A percentile compares a stretch with the other conserved stretches of the same genome.
Conservation (phyloP, 1,284 basidiomycete genomes). For the Marasmius sp. region DNA sequence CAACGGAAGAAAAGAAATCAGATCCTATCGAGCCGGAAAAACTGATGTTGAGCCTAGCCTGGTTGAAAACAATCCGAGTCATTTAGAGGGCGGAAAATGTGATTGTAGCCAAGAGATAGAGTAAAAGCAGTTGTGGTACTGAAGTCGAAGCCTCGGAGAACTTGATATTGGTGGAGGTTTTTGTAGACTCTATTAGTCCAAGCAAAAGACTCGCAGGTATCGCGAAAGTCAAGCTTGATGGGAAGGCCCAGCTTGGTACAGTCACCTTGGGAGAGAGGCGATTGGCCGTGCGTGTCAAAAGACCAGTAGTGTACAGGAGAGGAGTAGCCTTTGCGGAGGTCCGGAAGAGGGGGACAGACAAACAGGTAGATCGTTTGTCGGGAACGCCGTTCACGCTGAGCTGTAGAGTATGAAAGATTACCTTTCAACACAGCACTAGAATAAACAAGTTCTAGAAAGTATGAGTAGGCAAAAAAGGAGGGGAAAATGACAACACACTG, state of each 20-base stretch:
- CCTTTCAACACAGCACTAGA: neutral
- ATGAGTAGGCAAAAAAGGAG: neutral
- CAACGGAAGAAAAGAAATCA: too few species aligned
- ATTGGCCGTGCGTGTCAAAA: neutral
- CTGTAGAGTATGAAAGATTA: neutral
- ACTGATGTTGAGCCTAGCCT: too few species aligned
- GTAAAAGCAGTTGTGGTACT: neutral
- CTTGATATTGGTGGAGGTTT: neutral
- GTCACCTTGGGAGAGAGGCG: neutral
- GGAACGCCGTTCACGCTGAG: neutral
- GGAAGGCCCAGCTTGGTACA: neutral
- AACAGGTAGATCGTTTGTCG: neutral
- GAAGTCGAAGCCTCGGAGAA: neutral
- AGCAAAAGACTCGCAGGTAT: neutral
- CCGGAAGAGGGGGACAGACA: neutral
- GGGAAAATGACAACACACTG: neutral
- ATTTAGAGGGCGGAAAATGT: too few species aligned
- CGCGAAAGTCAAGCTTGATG: neutral
- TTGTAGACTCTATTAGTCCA: neutral
- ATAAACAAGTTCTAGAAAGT: neutral
- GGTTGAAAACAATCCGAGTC: too few species aligned
- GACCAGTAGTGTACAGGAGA: neutral
- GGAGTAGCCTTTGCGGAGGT: neutral
- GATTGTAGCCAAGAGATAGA: neutral
- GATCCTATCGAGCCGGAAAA: too few species aligned